phyloP scores from a whole-genome alignment of 2,329 filamentous ascomycete species.

The Lojkania enalia region DNA sequence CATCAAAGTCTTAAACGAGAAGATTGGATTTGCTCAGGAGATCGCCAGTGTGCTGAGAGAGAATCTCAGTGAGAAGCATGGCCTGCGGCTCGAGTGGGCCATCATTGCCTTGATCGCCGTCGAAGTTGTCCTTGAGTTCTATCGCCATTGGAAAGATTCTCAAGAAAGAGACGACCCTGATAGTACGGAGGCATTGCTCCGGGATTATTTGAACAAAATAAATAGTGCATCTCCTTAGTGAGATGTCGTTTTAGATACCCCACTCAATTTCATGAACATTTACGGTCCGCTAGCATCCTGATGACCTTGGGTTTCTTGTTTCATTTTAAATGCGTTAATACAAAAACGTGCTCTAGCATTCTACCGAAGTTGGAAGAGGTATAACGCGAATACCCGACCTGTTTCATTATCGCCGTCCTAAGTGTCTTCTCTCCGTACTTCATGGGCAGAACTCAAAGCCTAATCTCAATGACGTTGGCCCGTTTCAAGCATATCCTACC shows the following conservation, averaged over 20 bases:
- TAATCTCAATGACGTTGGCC: too few species aligned
- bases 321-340: too few species aligned
- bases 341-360: too few species aligned
- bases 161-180: constrained; percentile 48
- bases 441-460: too few species aligned
- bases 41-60: constrained; percentile 88
- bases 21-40: constrained; percentile 97
- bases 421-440: too few species aligned
- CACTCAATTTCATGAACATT: too few species aligned
- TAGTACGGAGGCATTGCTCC: constrained; percentile 46
- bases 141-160: constrained; percentile 69
- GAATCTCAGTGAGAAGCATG: constrained; percentile 87
- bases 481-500: too few species aligned
- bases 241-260: constrained; percentile 13
- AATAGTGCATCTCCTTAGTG: not conserved
- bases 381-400: not conserved
- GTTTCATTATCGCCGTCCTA: too few species aligned
- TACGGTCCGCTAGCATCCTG: not conserved
- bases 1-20: constrained; percentile 90
- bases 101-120: constrained; percentile 93
- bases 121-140: constrained; percentile 86
- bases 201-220: constrained; percentile 39
- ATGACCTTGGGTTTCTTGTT: too few species aligned
- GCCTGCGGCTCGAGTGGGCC: constrained; percentile 86
- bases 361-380: too few species aligned